A percentile compares a stretch with the other conserved stretches of the same genome.
These are phyloP conservation scores for Naegleria lovaniensis DNA, from an alignment of 208 protist genomes.

Conservation along the genomic window DNA sequence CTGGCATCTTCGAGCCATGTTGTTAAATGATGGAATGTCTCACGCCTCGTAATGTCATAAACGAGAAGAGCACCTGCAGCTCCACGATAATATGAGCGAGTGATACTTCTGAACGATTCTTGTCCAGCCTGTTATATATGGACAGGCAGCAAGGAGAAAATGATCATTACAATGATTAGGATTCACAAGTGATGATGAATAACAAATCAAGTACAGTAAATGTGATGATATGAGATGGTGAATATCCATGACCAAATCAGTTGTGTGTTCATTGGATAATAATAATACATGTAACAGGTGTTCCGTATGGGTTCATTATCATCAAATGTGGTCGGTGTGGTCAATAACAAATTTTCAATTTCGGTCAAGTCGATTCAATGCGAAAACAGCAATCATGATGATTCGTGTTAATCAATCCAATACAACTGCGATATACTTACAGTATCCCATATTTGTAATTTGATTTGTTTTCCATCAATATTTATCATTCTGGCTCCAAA, in stretches of 20 bases:
- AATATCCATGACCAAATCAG: background rate
- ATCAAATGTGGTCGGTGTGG: too few species aligned
- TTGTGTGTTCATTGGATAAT: too few species aligned
- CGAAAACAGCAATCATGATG: too few species aligned
- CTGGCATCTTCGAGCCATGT: constrained; percentile 94
- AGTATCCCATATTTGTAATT: constrained; percentile 99
- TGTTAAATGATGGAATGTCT: constrained; percentile 93
- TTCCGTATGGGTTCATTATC: too few species aligned
- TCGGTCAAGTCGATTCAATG: too few species aligned
- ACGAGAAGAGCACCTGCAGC: constrained; percentile 95
- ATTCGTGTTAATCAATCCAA: too few species aligned
- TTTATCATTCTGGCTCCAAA: constrained; percentile 93
- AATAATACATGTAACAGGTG: too few species aligned
- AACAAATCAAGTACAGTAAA: too few species aligned
- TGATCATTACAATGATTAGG: background rate
- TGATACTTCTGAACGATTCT: constrained; percentile 98
- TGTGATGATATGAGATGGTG: background rate
- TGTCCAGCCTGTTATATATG: constrained; percentile 59
- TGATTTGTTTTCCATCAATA: constrained; percentile 89
- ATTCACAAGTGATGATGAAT: too few species aligned
- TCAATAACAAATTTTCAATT: too few species aligned
- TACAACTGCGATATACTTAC: too few species aligned
- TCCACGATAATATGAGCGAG: constrained; percentile 97
- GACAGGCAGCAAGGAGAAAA: too few species aligned
- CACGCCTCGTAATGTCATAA: constrained; percentile 92